phyloP scores from a whole-genome alignment of 2,329 filamentous ascomycete genomes.

The Penicillium sp. region DNA sequence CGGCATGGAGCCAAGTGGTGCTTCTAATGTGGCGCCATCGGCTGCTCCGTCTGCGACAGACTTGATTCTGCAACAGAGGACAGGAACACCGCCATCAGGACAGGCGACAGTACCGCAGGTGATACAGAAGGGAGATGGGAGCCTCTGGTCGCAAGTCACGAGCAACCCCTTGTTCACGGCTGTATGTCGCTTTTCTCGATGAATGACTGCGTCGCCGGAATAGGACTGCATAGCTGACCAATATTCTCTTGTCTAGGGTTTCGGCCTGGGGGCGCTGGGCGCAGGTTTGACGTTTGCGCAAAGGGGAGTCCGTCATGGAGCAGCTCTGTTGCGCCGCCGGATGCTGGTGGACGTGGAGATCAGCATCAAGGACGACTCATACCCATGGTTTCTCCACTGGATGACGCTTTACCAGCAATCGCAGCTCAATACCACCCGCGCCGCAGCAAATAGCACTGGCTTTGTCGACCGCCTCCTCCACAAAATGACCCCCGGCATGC shows the following conservation, averaged over 20 bases:
- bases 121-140: slow-evolving; percentile 39
- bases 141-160: slow-evolving; percentile 50
- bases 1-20: slow-evolving; percentile 46
- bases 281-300: slow-evolving; percentile 80
- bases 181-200: slow-evolving; percentile 36
- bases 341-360: slow-evolving; percentile 96
- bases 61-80: slow-evolving; percentile 42
- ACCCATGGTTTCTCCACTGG: slow-evolving; percentile 93
- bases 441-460: slow-evolving; percentile 45
- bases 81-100: slow-evolving; percentile 36
- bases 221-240: slow-evolving; percentile 4
- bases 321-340: slow-evolving; percentile 76
- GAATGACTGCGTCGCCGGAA: not conserved
- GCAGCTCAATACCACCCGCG: slow-evolving; percentile 60
- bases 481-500: slow-evolving; percentile 62
- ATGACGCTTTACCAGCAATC: slow-evolving; percentile 77
- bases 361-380: slow-evolving; percentile 88
- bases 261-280: slow-evolving; percentile 88
- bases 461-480: slow-evolving; percentile 59
- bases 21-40: slow-evolving; percentile 35
- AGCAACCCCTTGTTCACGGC: slow-evolving; percentile 56
- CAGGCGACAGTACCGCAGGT: slow-evolving; percentile 35
- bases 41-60: slow-evolving; percentile 41
- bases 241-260: slow-evolving; percentile 57
- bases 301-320: slow-evolving; percentile 71